A percentile compares a stretch with the other conserved stretches of the same genome.
phyloP scores from a whole-genome alignment of 1,139 yeast genomes.

The Geotrichum aggregatum region DNA sequence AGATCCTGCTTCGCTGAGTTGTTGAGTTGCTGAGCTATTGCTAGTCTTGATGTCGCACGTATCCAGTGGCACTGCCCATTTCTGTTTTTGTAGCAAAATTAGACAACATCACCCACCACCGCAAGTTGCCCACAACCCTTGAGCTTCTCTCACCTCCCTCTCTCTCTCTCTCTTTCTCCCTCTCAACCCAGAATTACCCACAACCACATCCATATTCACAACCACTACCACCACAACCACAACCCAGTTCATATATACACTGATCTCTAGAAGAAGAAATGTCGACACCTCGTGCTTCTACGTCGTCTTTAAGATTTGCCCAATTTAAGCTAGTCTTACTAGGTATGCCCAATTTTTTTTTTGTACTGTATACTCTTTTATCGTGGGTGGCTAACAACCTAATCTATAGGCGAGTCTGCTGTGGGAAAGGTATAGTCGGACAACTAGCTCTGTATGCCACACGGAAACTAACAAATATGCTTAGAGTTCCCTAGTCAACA shows the following conservation, averaged over 20 bases:
- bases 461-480: slow-evolving; percentile 34
- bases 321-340: slow-evolving; percentile 83
- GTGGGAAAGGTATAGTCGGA: slow-evolving; percentile 65
- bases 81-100: neutral
- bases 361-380: slow-evolving; percentile 3
- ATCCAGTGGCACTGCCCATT: too few species aligned
- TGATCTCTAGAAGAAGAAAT: slow-evolving; percentile 13
- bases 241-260: neutral
- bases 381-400: neutral
- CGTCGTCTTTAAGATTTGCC: slow-evolving; percentile 44
- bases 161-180: neutral
- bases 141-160: neutral
- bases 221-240: neutral
- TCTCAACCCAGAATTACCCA: neutral
- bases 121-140: neutral
- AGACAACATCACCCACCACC: neutral
- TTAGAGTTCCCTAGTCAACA: slow-evolving; percentile 68
- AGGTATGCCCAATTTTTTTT: slow-evolving; percentile 37
- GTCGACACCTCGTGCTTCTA: slow-evolving; percentile 37
- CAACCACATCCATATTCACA: neutral
- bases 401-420: slow-evolving; percentile 73
- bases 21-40: too few species aligned
- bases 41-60: too few species aligned
- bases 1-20: too few species aligned
- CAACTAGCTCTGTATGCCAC: too few species aligned